Evolutionary conservation across 306 rosid species (phyloP).

Genomic region (Lathyrus oleraceus): DNA sequence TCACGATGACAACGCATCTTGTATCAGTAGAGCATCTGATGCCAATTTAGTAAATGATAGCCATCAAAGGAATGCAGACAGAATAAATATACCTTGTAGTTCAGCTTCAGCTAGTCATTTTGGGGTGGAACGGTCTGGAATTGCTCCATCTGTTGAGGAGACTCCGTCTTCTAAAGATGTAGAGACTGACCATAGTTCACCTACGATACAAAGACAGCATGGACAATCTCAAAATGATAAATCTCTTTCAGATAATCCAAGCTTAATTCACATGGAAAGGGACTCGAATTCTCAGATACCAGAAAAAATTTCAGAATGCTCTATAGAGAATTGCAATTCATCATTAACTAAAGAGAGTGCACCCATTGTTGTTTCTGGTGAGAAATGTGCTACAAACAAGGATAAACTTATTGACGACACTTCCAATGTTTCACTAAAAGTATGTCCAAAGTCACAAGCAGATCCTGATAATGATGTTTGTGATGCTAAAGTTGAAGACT

Average conservation of each 20-base stretch:
- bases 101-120: slow-evolving; percentile 57
- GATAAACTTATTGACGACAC: slow-evolving; percentile 36
- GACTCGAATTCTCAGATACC: slow-evolving; percentile 19
- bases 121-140: slow-evolving; percentile 46
- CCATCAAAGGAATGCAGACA: slow-evolving; percentile 46
- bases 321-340: slow-evolving; percentile 33
- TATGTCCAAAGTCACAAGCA: slow-evolving; percentile 48
- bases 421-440: slow-evolving; percentile 39
- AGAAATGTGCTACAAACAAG: slow-evolving; percentile 38
- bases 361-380: slow-evolving; percentile 38
- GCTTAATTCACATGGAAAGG: slow-evolving; percentile 24
- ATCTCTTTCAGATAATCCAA: slow-evolving; percentile 18
- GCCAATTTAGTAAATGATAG: slow-evolving; percentile 38
- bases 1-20: slow-evolving; percentile 60
- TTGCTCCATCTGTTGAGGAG: slow-evolving; percentile 34
- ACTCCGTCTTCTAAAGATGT: slow-evolving; percentile 44
- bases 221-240: slow-evolving; percentile 31
- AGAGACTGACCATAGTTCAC: slow-evolving; percentile 37
- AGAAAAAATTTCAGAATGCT: slow-evolving; percentile 33
- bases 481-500: slow-evolving; percentile 42
- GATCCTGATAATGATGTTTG: slow-evolving; percentile 41
- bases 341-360: slow-evolving; percentile 40
- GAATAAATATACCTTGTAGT: slow-evolving; percentile 38
- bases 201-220: slow-evolving; percentile 38
- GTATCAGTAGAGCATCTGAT: slow-evolving; percentile 63